Evolutionary conservation across 2,329 filamentous ascomycete species (phyloP), one percentile per base, ranked within the genome.

Genomic region (Sclerotiophoma versabilis): DNA sequence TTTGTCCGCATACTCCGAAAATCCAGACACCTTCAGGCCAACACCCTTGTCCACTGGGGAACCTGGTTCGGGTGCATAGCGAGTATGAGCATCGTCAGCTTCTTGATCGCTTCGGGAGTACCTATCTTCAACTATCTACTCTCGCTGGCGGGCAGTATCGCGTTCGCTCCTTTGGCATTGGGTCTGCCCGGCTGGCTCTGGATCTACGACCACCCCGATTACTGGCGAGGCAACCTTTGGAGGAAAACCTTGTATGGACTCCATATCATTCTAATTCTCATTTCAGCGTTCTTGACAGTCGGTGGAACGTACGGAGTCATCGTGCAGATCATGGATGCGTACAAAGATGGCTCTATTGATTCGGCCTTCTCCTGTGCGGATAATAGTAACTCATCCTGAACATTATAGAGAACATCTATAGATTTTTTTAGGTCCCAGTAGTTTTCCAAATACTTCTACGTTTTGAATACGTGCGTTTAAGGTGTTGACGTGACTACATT

Each of bases 91-190:
- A 61, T 77, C 4, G 63, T 82, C 17, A 73, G 80, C 5, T 84
- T 82, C 60, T 68, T 85, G 45, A 70, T 85, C 15, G 81, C 82
- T 1, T 76, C 77, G n/a, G 80, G 79, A 0, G 81, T 84, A 26
- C 82, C 82, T 0, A 81, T 84, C 46, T 84, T 84, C 73, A 81
- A 81, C 54, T 83, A 79, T 60, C 60, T 84, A 17, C 59, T 83
- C 15, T 77, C 79, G 2, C 62, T 83, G 10, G 77, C 80, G 2
- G 81, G 81, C 3, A 77, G 76, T 22, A 51, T 84, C 11, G 81
- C 79, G 34, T 84, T 83, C 59, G 80, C 81, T 25, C 81, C 81
- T 0, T 56, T 84, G 39, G 79, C 78, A 2, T 73, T 84, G 15
- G 72, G 71, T 0, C 63, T 83, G 4, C 81, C 80, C 0, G 81